These are phyloP conservation scores for Calonectria henricotiae DNA, from an alignment of 2,329 filamentous ascomycete species.

Conservation along the genomic window DNA sequence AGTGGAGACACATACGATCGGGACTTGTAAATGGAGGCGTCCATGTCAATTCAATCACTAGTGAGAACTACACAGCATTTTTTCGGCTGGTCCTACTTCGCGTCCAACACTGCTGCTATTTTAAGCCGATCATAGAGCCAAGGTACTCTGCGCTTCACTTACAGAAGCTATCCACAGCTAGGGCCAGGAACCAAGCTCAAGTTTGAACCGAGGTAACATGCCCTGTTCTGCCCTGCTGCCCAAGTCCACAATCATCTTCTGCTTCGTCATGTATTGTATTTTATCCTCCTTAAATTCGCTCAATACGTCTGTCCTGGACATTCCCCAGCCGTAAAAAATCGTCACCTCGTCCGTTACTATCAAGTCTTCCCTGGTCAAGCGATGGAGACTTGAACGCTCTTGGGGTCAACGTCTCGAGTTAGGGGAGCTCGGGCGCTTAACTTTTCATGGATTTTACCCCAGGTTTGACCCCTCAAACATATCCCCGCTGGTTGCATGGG, in stretches of 20 bases:
- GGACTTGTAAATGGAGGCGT: not conserved
- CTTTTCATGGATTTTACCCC: constrained; percentile 44
- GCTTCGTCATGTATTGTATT: not conserved
- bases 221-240: not conserved
- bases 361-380: not conserved
- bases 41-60: too few relatives aligned
- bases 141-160: constrained; percentile 1
- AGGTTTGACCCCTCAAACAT: constrained; percentile 41
- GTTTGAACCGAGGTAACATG: constrained; percentile 32
- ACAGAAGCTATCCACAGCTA: not conserved
- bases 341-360: not conserved
- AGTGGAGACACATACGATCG: not conserved
- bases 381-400: not conserved
- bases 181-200: not conserved
- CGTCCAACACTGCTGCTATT: not conserved
- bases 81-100: not conserved
- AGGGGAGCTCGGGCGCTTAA: constrained; percentile 12
- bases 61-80: not conserved
- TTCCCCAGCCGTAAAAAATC: not conserved
- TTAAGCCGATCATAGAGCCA: not conserved
- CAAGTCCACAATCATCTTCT: not conserved
- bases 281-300: not conserved
- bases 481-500: constrained; percentile 22
- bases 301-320: not conserved
- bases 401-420: not conserved